Evolutionary conservation across 768 basidiomycete species (phyloP), one percentile per base, ranked within the genome.

Genomic region (Agaricus sinodeliciosus): DNA sequence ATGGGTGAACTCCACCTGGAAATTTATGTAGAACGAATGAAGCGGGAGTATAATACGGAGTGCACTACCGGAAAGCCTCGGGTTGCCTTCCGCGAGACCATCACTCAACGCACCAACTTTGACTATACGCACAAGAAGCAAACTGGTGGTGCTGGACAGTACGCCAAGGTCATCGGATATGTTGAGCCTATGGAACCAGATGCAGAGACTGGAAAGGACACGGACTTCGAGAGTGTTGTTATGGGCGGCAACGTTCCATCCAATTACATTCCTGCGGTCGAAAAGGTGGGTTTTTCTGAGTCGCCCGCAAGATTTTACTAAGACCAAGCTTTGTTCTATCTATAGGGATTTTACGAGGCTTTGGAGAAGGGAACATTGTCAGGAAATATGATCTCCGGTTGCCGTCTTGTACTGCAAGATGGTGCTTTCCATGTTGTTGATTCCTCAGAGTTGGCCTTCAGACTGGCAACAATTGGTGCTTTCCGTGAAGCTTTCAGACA

Each of bases 1-100:
- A 99, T 99, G 96, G 96, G 96, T 22, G 96, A 99, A 68, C 81
- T 99, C 15, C 96, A 99, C 65, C 80, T 99, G 19, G 96, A 99
- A 64, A 95, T 99, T 63, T 98, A 99, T 70, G 94, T 97, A 55
- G 96, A 99, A 66, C 91, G 96, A 37, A 97, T 99, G 94, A 86
- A 84, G 60, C 89, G 96, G 48, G 96, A 99, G 70, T 99, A 99
- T 70, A 90, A 89, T 51, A 90, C 93, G 16, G 84, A 90, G 40
- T 96, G 93, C 63, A 77, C 83, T 13, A 97, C 95, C 6, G 95
- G 95, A 55, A 94, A 94, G 68, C 96, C 96, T 11, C 88, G 88
- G 18, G 96, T 99, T 43, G 94, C 94, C 3, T 99, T 92, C 78
- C 83, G 95, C 42, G 96, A 99, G 72, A 94, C 96, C 1, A 84